A percentile compares a stretch with the other conserved stretches of the same genome.
Evolutionary conservation across 2,329 filamentous ascomycete species (phyloP).

Genomic region (Dactylonectria macrodidyma): DNA sequence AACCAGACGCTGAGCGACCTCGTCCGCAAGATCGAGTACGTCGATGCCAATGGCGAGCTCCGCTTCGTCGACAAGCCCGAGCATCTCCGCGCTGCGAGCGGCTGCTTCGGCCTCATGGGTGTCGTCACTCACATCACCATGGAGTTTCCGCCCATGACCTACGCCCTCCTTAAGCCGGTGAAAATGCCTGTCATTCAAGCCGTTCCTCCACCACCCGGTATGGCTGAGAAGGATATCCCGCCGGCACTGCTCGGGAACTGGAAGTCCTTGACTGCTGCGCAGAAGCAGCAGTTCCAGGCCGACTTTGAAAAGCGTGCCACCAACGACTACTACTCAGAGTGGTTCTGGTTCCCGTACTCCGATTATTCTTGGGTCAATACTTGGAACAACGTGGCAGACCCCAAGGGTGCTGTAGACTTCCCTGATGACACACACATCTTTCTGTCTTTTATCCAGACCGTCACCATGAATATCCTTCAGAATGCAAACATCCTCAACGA

Average conservation of each 20-base stretch:
- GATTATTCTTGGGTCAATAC: slow-evolving; percentile 32
- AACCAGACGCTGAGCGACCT: slow-evolving; percentile 30
- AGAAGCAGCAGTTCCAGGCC: slow-evolving; percentile 21
- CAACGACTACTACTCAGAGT: slow-evolving; percentile 32
- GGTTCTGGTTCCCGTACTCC: slow-evolving; percentile 36
- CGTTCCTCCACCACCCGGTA: slow-evolving; percentile 25
- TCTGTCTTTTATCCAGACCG: slow-evolving; percentile 20
- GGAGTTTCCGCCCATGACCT: slow-evolving; percentile 27
- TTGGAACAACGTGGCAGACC: slow-evolving; percentile 22
- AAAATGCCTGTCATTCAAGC: slow-evolving; percentile 32
- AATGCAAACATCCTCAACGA: slow-evolving; percentile 17
- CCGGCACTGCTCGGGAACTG: slow-evolving; percentile 17
- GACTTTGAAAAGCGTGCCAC: slow-evolving; percentile 31
- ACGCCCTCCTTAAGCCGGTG: slow-evolving; percentile 17
- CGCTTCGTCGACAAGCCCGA: slow-evolving; percentile 20
- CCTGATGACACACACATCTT: slow-evolving; percentile 21
- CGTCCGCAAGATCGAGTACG: slow-evolving; percentile 32
- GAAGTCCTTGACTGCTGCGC: background rate
- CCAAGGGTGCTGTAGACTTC: slow-evolving; percentile 11
- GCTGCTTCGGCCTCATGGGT: slow-evolving; percentile 31
- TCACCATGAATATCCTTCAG: slow-evolving; percentile 30
- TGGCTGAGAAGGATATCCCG: slow-evolving; percentile 25
- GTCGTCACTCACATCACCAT: slow-evolving; percentile 34
- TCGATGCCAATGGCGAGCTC: slow-evolving; percentile 25
- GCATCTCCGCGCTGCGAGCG: slow-evolving; percentile 26